Percentiles rank a stretch among this genome's conserved stretches.
Conservation (phyloP, 192 early-diverging fungal genomes). For the Thamnidium elegans region DNA sequence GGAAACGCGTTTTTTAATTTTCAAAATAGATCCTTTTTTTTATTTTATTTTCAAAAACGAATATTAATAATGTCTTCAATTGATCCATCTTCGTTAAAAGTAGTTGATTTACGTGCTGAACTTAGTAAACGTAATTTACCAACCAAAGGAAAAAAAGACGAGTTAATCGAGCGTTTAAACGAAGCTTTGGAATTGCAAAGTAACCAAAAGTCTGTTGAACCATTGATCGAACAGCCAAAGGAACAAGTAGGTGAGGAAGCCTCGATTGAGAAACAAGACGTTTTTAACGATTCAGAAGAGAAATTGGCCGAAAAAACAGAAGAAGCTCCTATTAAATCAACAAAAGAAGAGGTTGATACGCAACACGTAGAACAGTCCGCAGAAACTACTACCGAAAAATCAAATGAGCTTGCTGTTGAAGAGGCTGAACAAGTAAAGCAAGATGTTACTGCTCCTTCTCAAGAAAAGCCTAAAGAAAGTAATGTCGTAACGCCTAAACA, state of each 20-base stretch:
- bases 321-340: neutral
- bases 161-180: conserved; percentile 57
- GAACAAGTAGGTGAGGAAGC: neutral
- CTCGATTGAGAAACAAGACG: neutral
- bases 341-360: neutral
- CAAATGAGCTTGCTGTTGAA: neutral
- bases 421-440: neutral
- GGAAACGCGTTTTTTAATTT: no score
- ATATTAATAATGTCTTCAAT: conserved; percentile 12
- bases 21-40: neutral
- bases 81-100: conserved; percentile 23
- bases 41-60: neutral
- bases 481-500: neutral
- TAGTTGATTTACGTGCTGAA: conserved; percentile 42
- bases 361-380: neutral
- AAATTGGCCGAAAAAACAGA: neutral
- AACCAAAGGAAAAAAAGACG: conserved; percentile 64
- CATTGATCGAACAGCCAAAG: neutral
- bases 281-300: neutral
- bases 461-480: neutral
- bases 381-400: neutral
- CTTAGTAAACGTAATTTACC: conserved; percentile 51
- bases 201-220: neutral
- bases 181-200: conserved; percentile 40
- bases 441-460: neutral